Evolutionary conservation across 345 rosid species (phyloP).

Genomic region (Pistacia vera): DNA sequence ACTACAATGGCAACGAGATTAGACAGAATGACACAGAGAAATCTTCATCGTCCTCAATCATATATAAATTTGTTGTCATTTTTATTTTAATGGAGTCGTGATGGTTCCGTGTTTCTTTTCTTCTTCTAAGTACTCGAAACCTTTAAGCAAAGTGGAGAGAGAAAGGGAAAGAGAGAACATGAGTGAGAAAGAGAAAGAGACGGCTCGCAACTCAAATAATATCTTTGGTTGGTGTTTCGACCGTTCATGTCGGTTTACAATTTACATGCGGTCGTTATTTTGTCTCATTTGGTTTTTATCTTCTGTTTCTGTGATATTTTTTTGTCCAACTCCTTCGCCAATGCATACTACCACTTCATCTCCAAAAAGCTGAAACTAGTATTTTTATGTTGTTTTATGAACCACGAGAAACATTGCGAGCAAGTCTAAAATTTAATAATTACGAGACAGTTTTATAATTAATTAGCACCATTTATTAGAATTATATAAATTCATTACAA

Average conservation of each 20-base stretch:
- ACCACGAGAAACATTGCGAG: too few species aligned
- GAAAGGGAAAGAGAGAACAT: not conserved
- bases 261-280: constrained; percentile 30
- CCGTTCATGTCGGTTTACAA: constrained; percentile 41
- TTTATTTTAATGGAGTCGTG: not conserved
- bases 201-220: not conserved
- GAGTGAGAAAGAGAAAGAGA: constrained; percentile 12
- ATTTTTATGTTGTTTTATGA: not conserved
- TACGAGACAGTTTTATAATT: too few species aligned
- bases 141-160: constrained; percentile 12
- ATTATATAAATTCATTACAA: too few species aligned
- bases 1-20: not conserved
- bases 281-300: not conserved
- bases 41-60: constrained; percentile 12
- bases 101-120: not conserved
- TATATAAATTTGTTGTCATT: not conserved
- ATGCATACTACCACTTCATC: not conserved
- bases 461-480: too few species aligned
- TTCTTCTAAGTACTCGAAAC: constrained; percentile 24
- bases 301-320: not conserved
- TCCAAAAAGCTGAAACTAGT: not conserved
- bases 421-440: too few species aligned
- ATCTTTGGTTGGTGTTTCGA: constrained; percentile 15
- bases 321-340: not conserved
- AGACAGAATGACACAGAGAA: not conserved